phyloP scores from a whole-genome alignment of 2,329 filamentous ascomycete species.

The Phyllosticta citriasiana region DNA sequence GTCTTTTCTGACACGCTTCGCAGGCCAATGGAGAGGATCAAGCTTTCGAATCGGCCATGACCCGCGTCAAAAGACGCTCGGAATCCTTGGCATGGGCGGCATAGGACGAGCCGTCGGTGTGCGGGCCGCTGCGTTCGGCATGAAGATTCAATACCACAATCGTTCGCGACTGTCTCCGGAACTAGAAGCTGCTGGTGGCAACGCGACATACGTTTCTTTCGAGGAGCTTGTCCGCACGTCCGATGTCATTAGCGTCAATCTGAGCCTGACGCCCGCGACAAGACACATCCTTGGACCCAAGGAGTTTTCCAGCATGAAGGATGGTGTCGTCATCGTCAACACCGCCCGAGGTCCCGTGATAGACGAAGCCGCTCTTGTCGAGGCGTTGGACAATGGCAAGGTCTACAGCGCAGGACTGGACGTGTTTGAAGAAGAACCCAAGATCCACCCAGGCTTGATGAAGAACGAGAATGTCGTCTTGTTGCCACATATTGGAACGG shows the following conservation, averaged over 20 bases:
- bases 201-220: slow-evolving; percentile 45
- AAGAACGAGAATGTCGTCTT: slow-evolving; percentile 43
- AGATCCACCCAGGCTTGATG: slow-evolving; percentile 41
- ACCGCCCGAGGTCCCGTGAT: slow-evolving; percentile 48
- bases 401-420: slow-evolving; percentile 47
- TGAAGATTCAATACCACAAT: slow-evolving; percentile 52
- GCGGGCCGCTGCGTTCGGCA: slow-evolving; percentile 45
- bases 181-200: slow-evolving; percentile 29
- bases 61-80: slow-evolving; percentile 43
- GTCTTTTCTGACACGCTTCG: slow-evolving; percentile 10
- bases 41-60: slow-evolving; percentile 41
- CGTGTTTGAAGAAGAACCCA: slow-evolving; percentile 49
- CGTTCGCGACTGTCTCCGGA: slow-evolving; percentile 29
- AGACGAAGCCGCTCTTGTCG: slow-evolving; percentile 46
- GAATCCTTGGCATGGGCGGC: slow-evolving; percentile 51
- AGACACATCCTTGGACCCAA: slow-evolving; percentile 42
- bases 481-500: slow-evolving; percentile 51
- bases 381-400: slow-evolving; percentile 44
- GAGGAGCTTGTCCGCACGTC: slow-evolving; percentile 44
- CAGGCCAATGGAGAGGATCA: slow-evolving; percentile 26
- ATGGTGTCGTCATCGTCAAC: slow-evolving; percentile 48
- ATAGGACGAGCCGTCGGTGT: slow-evolving; percentile 43
- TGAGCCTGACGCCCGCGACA: slow-evolving; percentile 42
- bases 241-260: slow-evolving; percentile 46
- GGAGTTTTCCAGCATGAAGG: slow-evolving; percentile 45